Evolutionary conservation across 2,329 filamentous ascomycete species (phyloP).

Genomic region (Bisporella sp.): DNA sequence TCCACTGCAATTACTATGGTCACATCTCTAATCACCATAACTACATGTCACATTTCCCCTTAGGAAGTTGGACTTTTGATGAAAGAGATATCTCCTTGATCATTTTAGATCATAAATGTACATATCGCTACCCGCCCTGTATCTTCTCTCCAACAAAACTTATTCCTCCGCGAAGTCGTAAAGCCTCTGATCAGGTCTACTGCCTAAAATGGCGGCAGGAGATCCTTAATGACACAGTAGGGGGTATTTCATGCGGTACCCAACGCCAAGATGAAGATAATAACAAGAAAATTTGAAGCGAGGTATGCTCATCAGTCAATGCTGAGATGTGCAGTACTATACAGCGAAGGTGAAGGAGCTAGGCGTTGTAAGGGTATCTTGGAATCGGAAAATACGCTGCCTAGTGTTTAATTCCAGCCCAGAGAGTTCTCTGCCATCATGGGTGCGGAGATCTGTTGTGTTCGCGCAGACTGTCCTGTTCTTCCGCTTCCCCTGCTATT

Average conservation of each 20-base stretch:
- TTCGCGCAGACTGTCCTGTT: slow-evolving; percentile 40
- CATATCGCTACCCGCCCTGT: slow-evolving; percentile 7
- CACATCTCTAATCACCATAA: too few relatives aligned
- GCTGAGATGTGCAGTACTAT: slow-evolving; percentile 17
- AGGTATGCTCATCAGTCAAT: slow-evolving; percentile 13
- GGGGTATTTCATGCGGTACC: slow-evolving; percentile 22
- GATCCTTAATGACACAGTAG: slow-evolving; percentile 21
- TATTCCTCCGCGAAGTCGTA: slow-evolving; percentile 12
- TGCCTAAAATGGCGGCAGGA: slow-evolving; percentile 18
- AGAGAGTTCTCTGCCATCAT: slow-evolving; percentile 73
- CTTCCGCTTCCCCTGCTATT: slow-evolving; percentile 52
- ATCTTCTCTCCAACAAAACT: slow-evolving; percentile 8
- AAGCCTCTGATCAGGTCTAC: slow-evolving; percentile 23
- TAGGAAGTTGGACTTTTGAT: slow-evolving; percentile 4
- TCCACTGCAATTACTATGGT: too few relatives aligned
- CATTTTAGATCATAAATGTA: slow-evolving; percentile 22
- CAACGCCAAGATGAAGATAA: slow-evolving; percentile 23
- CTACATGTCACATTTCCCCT: too few relatives aligned
- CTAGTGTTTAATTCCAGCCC: slow-evolving; percentile 58
- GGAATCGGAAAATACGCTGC: slow-evolving; percentile 12
- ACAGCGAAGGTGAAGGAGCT: slow-evolving; percentile 16
- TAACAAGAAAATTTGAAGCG: slow-evolving; percentile 22
- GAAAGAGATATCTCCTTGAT: slow-evolving; percentile 14
- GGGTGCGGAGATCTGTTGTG: slow-evolving; percentile 64
- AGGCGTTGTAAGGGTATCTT: slow-evolving; percentile 17